A percentile compares a stretch with the other conserved stretches of the same genome.
These are phyloP conservation scores for Phaeomoniella chlamydospora DNA, from an alignment of 2,329 filamentous ascomycete species.

Conservation along the genomic window DNA sequence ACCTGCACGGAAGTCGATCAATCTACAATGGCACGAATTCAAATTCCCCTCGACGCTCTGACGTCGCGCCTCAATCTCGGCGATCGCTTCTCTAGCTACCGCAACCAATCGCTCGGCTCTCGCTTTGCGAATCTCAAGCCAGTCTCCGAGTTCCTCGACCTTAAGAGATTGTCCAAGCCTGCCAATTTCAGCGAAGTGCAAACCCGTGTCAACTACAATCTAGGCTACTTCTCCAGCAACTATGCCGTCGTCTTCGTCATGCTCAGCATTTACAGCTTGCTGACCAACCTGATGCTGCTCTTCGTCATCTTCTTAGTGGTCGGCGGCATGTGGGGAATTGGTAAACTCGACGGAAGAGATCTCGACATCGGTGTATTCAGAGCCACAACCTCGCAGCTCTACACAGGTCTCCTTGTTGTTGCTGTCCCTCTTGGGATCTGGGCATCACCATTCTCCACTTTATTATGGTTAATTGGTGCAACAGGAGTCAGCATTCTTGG, in stretches of 20 bases:
- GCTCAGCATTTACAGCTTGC: constrained; percentile 86
- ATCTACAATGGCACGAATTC: constrained; percentile 77
- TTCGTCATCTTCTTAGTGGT: constrained; percentile 86
- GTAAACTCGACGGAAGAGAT: constrained; percentile 77
- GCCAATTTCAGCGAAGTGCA: constrained; percentile 82
- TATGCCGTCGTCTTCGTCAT: constrained; percentile 89
- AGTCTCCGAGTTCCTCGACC: constrained; percentile 82
- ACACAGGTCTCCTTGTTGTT: constrained; percentile 72
- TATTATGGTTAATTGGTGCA: constrained; percentile 92
- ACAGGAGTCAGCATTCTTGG: constrained; percentile 87
- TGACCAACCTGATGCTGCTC: constrained; percentile 73
- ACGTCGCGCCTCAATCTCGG: constrained; percentile 78
- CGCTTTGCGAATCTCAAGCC: constrained; percentile 89
- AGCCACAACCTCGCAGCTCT: constrained; percentile 83
- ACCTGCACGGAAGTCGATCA: too few species aligned
- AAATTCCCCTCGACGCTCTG: constrained; percentile 81
- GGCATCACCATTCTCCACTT: constrained; percentile 69
- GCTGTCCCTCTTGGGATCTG: constrained; percentile 73
- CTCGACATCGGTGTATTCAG: constrained; percentile 71
- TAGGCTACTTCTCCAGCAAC: constrained; percentile 96
- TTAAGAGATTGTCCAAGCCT: constrained; percentile 92
- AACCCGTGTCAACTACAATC: constrained; percentile 90
- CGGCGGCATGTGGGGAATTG: constrained; percentile 79
- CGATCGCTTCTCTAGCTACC: constrained; percentile 73
- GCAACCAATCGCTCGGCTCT: constrained; percentile 60